Base-by-base conservation (phyloP, 192 early-diverging fungal genomes). In the Podila verticillata region DNA sequence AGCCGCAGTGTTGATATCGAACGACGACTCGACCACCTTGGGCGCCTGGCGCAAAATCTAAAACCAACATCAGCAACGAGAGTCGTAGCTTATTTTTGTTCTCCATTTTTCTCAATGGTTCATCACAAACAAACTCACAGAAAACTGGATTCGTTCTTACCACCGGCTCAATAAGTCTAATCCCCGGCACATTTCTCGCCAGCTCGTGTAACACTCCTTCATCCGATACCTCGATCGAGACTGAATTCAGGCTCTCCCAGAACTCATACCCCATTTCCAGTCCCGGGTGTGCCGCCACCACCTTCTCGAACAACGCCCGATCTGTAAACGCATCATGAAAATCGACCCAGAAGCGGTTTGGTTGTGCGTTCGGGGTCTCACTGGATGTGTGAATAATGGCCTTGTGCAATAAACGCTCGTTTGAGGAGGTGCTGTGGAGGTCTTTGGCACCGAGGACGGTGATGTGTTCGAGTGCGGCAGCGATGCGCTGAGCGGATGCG, bases 231-330 rank as follows among this genome's bases (percentile, higher is more conserved):
- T 64, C 63, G 17, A 64, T 19, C 39, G 63, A 64, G 10, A 64
- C 35, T 4, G 63, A n/a, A 64, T 64, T 64, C 63, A 64, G 15
- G 17, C 17, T 29, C 13, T 64, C 63, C 63, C 63, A 64, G 35
- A 64, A 64, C 26, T 47, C 63, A 2, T 64, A 47, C n/a, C 47
- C 15, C 9, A 64, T 26, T 22, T 20, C 6, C 19, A 64, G 39
- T 9, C 35, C 34, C 24, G 22, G 22, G 4, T 19, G 36, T 20
- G 20, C 34, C 20, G 8, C 28, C 32, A 24, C 26, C 24, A 7
- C 8, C 12, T 65, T 28, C 26, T 22, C 17, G 20, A 29, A 32
- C 24, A 20, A 7, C 24, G 9, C 8, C 24, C 28, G 12, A 5
- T 22, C 24, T 2, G 28, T 29, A 10, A 13, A 22, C 6, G 56